Percentiles rank a stretch among this genome's conserved stretches.
Evolutionary conservation across 306 rosid species (phyloP).

Genomic region (Prunus mongolica): DNA sequence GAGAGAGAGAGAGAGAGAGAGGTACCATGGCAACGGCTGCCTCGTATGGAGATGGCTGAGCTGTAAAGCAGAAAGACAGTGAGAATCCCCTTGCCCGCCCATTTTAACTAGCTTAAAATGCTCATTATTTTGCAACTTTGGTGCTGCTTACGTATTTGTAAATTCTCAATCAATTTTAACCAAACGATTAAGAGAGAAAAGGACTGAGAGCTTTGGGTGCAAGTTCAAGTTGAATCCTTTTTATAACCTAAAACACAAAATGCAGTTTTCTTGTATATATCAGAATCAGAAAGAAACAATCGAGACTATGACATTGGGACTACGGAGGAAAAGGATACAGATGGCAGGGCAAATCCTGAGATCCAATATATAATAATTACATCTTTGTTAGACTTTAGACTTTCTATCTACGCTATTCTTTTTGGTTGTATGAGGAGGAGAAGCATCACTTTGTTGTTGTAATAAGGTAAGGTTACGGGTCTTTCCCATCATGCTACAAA

Average conservation of each 20-base stretch:
- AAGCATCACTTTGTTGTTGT: conserved; percentile 21
- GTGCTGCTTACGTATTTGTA: background rate
- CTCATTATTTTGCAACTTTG: no score
- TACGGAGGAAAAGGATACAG: background rate
- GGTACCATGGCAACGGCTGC: conserved; percentile 18
- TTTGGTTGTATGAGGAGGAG: conserved; percentile 24
- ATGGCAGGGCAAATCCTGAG: background rate
- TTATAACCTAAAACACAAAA: no score
- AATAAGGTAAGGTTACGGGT: conserved; percentile 18
- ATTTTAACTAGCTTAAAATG: no score
- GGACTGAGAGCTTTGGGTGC: no score
- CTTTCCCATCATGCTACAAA: conserved; percentile 38
- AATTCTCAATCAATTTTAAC: no score
- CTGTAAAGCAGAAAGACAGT: no score
- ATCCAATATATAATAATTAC: background rate
- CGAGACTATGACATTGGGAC: no score
- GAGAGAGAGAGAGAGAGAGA: background rate
- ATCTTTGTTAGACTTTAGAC: background rate
- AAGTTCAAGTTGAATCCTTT: no score
- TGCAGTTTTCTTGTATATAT: background rate
- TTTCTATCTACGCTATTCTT: background rate
- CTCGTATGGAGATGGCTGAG: background rate
- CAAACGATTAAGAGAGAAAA: background rate
- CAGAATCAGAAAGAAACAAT: background rate
- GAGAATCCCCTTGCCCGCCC: background rate